Evolutionary conservation across 306 rosid species (phyloP), one percentile per base, ranked within the genome.

Genomic region (Mimosa bimucronata): DNA sequence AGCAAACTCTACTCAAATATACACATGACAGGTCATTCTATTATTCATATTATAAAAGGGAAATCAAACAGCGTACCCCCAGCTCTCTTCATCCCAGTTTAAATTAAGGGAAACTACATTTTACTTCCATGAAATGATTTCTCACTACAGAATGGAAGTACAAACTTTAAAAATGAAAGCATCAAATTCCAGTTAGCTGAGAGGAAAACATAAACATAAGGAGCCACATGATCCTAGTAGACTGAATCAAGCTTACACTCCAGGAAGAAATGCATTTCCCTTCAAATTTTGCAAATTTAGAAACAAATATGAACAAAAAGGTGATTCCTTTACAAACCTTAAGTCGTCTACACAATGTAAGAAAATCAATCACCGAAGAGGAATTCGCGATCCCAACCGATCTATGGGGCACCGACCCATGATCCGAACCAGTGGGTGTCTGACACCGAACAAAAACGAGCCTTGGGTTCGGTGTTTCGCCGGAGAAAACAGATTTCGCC

Each of bases 281-380:
- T 25, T 58, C 34, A 61, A 58, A 23, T 26, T 60, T 60, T 25
- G 12, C 66, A 26, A 26, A 26, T 28, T 61, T 61, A 61, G 19
- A 58, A 58, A 34, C 21, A 29, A 26, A 12, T 9, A 21, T 7
- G 37, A 66, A 55, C 62, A 3, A 9, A 57, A 23, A 57, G 65
- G 30, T 57, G 65, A 10, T 18, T 26, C 18, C 34, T 26, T 26
- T 5, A 61, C 23, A 69, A 84, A 89, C 97, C 98, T 94, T 94
- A 65, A 94, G 98, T 10, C 87, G 79, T 68, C 85, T 85, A 37
- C 97, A 92, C 88, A 94, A 85, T 57, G 98, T 94, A 71, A 94
- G 97, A 84, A 94, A 94, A 91, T 94, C 97, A 29, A 94, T 86
- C 3, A 84, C 92, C 0, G 74, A 42, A 29, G 81, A 71, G 2